phyloP scores from a whole-genome alignment of 345 rosid species.

The Aegle marmelos region DNA sequence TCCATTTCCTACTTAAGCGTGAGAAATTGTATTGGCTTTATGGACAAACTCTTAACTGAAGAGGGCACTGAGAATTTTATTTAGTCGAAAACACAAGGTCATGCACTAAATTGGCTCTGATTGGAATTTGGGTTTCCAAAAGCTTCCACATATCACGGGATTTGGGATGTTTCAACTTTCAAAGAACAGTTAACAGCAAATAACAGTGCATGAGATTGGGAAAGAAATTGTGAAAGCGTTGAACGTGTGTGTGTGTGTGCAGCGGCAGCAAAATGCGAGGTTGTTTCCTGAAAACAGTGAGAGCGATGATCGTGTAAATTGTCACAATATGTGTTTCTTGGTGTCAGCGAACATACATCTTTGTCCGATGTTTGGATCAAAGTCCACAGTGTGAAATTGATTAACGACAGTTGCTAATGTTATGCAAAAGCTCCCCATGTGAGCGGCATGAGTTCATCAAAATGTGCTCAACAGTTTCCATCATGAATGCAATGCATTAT shows the following conservation, averaged over 20 bases:
- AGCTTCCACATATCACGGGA: too few relatives aligned
- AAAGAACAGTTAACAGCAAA: not conserved
- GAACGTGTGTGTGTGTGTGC: too few relatives aligned
- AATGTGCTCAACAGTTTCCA: constrained; percentile 10
- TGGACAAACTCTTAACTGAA: too few relatives aligned
- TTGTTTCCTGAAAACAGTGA: not conserved
- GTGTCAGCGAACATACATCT: not conserved
- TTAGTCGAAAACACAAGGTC: too few relatives aligned
- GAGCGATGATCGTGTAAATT: not conserved
- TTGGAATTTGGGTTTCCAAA: too few relatives aligned
- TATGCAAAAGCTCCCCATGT: not conserved
- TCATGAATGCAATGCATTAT: not conserved
- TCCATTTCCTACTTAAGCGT: too few relatives aligned
- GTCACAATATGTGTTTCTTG: not conserved
- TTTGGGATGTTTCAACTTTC: not conserved
- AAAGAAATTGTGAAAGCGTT: not conserved
- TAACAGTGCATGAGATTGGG: not conserved
- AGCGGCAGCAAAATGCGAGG: not conserved
- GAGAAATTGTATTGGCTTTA: too few relatives aligned
- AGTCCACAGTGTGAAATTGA: not conserved
- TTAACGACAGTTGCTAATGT: not conserved
- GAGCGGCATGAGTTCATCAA: constrained; percentile 8
- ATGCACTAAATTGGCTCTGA: too few relatives aligned
- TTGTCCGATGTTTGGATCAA: not conserved
- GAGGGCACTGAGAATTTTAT: too few relatives aligned